phyloP scores from a whole-genome alignment of 106 monocot genomes.

The Phalaenopsis equestris region DNA sequence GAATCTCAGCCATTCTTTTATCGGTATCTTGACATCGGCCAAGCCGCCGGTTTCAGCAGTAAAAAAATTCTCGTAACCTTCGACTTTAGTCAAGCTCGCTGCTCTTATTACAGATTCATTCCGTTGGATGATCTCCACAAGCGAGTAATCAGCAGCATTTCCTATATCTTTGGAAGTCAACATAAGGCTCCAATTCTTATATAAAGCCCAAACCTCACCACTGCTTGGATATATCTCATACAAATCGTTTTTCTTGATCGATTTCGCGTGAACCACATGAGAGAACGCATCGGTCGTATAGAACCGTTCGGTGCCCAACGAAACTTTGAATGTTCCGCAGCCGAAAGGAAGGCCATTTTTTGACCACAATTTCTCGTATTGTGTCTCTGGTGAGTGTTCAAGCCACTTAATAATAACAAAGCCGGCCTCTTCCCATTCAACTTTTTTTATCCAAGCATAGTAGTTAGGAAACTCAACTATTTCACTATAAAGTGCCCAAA shows the following conservation, averaged over 20 bases:
- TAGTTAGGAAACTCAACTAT: constrained; percentile 48
- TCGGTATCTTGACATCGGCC: constrained; percentile 16
- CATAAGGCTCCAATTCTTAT: constrained; percentile 29
- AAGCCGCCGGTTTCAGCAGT: constrained; percentile 10
- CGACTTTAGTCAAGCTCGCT: constrained; percentile 24
- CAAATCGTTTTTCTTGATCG: constrained; percentile 4
- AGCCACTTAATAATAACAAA: constrained; percentile 31
- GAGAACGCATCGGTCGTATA: constrained; percentile 31
- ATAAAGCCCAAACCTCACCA: constrained; percentile 57
- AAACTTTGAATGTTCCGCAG: constrained; percentile 39
- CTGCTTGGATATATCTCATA: constrained; percentile 27
- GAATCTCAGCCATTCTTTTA: constrained; percentile 31
- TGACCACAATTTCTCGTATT: constrained; percentile 27
- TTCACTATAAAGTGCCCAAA: constrained; percentile 60
- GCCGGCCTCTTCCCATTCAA: constrained; percentile 12
- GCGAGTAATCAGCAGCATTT: constrained; percentile 30
- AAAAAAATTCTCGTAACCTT: constrained; percentile 41
- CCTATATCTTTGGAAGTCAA: constrained; percentile 18
- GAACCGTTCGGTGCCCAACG: neutral
- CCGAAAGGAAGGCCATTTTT: constrained; percentile 18
- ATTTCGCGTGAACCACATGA: constrained; percentile 28
- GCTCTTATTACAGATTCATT: constrained; percentile 6
- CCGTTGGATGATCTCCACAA: constrained; percentile 42
- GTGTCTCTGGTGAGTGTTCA: constrained; percentile 14
- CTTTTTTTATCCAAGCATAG: constrained; percentile 30